A percentile compares a stretch with the other conserved stretches of the same genome.
These are phyloP conservation scores for Penicillium dipodomyicola DNA, from an alignment of 495 filamentous ascomycete species.

Conservation along the genomic window DNA sequence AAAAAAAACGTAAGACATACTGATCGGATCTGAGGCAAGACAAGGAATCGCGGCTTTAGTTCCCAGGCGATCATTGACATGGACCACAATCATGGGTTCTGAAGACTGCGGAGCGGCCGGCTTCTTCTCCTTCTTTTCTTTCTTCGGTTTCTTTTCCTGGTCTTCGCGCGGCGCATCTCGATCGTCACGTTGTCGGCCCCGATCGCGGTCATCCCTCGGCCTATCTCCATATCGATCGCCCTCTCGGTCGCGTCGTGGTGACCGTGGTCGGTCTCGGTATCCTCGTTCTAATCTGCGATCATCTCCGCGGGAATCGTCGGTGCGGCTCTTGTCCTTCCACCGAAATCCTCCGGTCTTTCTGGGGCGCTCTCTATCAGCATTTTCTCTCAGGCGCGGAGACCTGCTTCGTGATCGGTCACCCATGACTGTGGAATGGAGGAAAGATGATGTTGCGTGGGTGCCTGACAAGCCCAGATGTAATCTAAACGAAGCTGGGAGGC, in stretches of 20 bases:
- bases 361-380: conserved; percentile 30
- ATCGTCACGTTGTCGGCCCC: conserved; percentile 24
- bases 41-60: conserved; percentile 90
- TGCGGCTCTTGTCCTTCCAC: conserved; percentile 64
- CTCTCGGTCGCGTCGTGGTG: conserved; percentile 34
- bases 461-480: conserved; percentile 16
- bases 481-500: conserved; percentile 19
- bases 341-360: conserved; percentile 53
- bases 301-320: conserved; percentile 44
- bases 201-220: conserved; percentile 28
- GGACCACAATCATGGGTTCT: conserved; percentile 86
- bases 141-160: conserved; percentile 29
- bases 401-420: conserved; percentile 39
- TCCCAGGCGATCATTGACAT: conserved; percentile 87
- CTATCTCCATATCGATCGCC: conserved; percentile 24
- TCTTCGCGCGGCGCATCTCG: conserved; percentile 30
- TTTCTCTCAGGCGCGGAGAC: conserved; percentile 31
- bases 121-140: conserved; percentile 42
- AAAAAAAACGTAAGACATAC: conserved; percentile 34
- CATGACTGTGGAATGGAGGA: conserved; percentile 29
- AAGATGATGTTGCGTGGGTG: conserved; percentile 18
- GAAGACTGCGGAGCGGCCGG: conserved; percentile 31
- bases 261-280: conserved; percentile 48
- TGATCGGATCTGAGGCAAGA: conserved; percentile 74
- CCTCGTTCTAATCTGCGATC: conserved; percentile 53